Evolutionary conservation across 225 moss, liverwort and hornwort genomes (phyloP).

Genomic region (Sphagnum tenellum): DNA sequence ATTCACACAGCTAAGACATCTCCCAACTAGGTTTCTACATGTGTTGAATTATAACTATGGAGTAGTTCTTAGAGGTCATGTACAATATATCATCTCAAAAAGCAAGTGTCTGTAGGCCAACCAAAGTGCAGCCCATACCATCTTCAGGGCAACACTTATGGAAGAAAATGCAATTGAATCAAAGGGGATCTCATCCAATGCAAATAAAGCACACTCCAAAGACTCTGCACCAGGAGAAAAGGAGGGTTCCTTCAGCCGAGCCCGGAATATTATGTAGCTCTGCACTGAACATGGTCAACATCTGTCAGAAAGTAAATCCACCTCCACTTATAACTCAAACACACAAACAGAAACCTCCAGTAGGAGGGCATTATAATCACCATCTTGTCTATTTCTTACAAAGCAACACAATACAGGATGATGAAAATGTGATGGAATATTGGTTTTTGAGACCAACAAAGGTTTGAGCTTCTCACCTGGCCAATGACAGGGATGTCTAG

Average conservation of each 20-base stretch:
- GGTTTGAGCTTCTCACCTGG: conserved; percentile 48
- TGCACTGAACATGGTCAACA: conserved; percentile 86
- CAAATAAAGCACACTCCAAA: conserved; percentile 83
- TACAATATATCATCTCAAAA: background rate
- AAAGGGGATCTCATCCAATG: conserved; percentile 79
- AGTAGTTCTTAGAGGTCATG: too few relatives aligned
- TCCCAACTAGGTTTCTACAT: too few relatives aligned
- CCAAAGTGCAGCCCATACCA: conserved; percentile 35
- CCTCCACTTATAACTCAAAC: too few relatives aligned
- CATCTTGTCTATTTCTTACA: too few relatives aligned
- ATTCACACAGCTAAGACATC: too few relatives aligned
- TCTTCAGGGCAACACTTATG: conserved; percentile 68
- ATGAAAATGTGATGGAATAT: background rate
- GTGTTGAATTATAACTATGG: too few relatives aligned
- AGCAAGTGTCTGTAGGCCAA: background rate
- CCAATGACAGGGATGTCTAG: conserved; percentile 87
- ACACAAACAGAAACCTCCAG: too few relatives aligned
- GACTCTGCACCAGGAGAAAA: conserved; percentile 89
- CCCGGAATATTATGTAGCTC: conserved; percentile 99
- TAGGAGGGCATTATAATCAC: too few relatives aligned
- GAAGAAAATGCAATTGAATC: conserved; percentile 77
- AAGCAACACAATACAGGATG: background rate
- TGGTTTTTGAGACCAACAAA: background rate
- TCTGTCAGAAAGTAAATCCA: conserved; percentile 24
- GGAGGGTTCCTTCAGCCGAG: conserved; percentile 63